Base-by-base conservation (phyloP, 495 filamentous ascomycete species). In the Poronia punctata region DNA sequence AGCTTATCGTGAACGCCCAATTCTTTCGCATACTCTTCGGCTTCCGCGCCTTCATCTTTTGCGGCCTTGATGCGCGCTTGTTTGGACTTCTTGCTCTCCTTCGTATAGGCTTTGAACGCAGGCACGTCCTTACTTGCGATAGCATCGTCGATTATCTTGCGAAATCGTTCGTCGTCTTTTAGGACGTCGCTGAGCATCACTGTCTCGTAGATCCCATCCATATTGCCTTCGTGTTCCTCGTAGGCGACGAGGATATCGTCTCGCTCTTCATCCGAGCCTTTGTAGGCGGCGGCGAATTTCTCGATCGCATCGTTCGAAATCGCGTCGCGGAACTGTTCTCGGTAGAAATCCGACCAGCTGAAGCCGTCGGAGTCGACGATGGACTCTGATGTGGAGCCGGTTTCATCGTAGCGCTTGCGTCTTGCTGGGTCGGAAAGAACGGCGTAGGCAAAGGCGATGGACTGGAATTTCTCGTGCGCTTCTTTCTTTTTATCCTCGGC, bases 371-470 rank as follows among this genome's bases (percentile, higher is more conserved):
- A 58, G 47, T 81, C 74, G 36, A 89, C 64, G 21, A 77, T 66
- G 12, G 78, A 80, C 50, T 95, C 89, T 2, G 80, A 76, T 1
- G 89, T 97, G 35, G 77, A 86, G 40, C 92, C 92, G 0, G 90
- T 95, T 41, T 71, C 68, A 57, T 98, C 89, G 62, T 95, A 98
- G 43, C 86, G 80, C 35, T 74, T 75, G 36, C 90, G 83, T 22
- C 89, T 78, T 3, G 69, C 65, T 7, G 77, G 65, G 43, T 95
- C 86, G 18, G 86, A 95, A 31, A 98, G 78, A 32, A 98, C 81
- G 12, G 85, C 88, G 54, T 97, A 94, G 29, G 93, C 89, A 46
- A 96, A 89, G 7, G 89, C 92, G 50, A 97, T 79, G 37, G 80
- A 67, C 57, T 97, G 92, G 69, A 98, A 98, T 24, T 74, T 80